These are phyloP conservation scores for Diaporthe batatas DNA, from an alignment of 2,329 filamentous ascomycete species.

Conservation along the genomic window DNA sequence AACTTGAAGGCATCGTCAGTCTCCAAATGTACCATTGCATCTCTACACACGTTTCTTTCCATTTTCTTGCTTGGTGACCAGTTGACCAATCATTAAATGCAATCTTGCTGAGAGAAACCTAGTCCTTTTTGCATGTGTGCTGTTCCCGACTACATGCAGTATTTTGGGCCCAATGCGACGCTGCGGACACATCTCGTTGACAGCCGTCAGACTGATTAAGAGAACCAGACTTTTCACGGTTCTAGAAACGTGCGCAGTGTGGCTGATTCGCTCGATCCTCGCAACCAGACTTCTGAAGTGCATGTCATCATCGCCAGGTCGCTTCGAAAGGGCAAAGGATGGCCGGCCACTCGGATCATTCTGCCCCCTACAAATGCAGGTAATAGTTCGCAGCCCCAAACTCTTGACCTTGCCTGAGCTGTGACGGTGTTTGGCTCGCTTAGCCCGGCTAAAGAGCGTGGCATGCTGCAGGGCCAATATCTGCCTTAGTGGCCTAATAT, in stretches of 20 bases:
- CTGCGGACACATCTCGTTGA: no score
- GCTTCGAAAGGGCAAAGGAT: background rate
- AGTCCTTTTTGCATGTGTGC: background rate
- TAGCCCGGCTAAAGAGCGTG: constrained; percentile 16
- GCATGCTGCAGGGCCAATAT: background rate
- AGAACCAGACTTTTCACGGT: background rate
- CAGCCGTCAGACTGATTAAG: background rate
- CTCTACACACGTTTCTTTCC: background rate
- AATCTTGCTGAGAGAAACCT: background rate
- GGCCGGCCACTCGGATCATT: constrained; percentile 4
- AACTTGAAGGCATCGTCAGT: background rate
- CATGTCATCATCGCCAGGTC: constrained; percentile 24
- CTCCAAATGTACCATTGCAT: background rate
- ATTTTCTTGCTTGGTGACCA: no score
- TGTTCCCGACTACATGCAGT: background rate
- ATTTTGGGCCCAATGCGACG: background rate
- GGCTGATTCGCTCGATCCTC: constrained; percentile 20
- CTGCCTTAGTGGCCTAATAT: constrained; percentile 1
- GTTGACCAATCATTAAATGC: no score
- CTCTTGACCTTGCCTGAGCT: background rate
- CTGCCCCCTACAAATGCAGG: background rate
- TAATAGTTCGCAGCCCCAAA: background rate
- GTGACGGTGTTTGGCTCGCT: constrained; percentile 2
- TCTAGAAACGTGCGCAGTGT: background rate
- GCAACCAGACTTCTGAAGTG: constrained; percentile 2